phyloP scores from a whole-genome alignment of 106 monocot genomes.

The Alisma plantagoaquatica region DNA sequence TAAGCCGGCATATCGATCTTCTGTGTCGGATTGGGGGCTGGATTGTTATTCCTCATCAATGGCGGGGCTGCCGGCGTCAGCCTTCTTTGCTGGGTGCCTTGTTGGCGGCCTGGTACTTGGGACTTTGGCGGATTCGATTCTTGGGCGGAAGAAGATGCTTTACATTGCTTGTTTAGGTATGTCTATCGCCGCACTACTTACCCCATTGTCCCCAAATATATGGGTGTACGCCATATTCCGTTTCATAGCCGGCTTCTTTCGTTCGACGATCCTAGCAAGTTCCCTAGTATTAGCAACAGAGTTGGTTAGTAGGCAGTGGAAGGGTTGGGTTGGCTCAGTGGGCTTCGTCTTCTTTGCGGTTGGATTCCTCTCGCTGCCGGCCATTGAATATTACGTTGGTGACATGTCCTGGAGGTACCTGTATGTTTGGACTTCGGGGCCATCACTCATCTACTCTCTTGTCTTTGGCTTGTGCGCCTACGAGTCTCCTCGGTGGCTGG shows the following conservation, averaged over 20 bases:
- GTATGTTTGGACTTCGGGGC: constrained; percentile 47
- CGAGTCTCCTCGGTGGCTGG: constrained; percentile 74
- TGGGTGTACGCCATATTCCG: constrained; percentile 35
- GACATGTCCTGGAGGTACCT: constrained; percentile 40
- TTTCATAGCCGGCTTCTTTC: constrained; percentile 41
- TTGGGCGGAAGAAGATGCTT: constrained; percentile 54
- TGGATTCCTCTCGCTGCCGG: constrained; percentile 66
- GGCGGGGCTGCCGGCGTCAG: constrained; percentile 35
- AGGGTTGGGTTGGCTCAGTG: constrained; percentile 29
- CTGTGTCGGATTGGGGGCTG: constrained; percentile 54
- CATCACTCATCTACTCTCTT: constrained; percentile 32
- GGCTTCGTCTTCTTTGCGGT: constrained; percentile 54
- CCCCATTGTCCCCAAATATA: constrained; percentile 33
- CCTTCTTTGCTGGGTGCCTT: constrained; percentile 58
- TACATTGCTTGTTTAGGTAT: constrained; percentile 31
- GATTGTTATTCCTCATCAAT: constrained; percentile 29
- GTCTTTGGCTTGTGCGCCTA: constrained; percentile 19
- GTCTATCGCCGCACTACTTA: constrained; percentile 28
- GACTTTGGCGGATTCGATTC: constrained; percentile 51
- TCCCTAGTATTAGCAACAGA: constrained; percentile 51
- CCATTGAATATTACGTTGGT: constrained; percentile 26
- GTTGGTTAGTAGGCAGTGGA: constrained; percentile 41
- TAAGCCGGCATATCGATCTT: constrained; percentile 14
- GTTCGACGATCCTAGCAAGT: constrained; percentile 45
- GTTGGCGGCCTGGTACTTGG: constrained; percentile 51